Percentiles rank a stretch among this genome's conserved stretches.
These are phyloP conservation scores for Paraphaeosphaeria minitans DNA, from an alignment of 2,329 filamentous ascomycete genomes.

Conservation along the genomic window DNA sequence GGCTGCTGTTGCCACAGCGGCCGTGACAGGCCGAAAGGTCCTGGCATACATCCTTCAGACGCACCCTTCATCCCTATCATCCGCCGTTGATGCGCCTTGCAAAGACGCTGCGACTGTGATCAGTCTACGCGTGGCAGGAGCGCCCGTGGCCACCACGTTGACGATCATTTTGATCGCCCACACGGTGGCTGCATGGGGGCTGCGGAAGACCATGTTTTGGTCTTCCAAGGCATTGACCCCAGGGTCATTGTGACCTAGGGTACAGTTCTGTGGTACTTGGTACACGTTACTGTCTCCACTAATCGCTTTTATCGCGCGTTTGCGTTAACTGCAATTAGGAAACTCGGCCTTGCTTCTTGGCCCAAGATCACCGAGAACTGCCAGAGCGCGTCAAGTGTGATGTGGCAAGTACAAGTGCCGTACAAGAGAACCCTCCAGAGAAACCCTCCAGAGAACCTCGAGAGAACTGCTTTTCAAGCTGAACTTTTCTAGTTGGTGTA, in stretches of 20 bases:
- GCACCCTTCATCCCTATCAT: conserved; percentile 20
- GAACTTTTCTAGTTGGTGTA: not conserved
- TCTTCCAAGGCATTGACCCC: not conserved
- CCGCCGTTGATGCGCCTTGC: conserved; percentile 14
- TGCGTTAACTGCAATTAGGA: not conserved
- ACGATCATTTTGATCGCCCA: not conserved
- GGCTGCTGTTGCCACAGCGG: conserved; percentile 12
- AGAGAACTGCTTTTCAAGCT: not conserved
- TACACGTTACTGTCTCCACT: not conserved
- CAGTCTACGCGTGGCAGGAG: conserved; percentile 9
- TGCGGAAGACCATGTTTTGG: not conserved
- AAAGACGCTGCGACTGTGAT: conserved; percentile 4
- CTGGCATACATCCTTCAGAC: conserved; percentile 29
- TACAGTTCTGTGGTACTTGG: not conserved
- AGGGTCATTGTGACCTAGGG: too few species aligned
- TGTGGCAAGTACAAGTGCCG: not conserved
- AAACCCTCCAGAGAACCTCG: not conserved
- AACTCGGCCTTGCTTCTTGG: not conserved
- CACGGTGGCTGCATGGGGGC: not conserved
- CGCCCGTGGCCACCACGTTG: conserved; percentile 6
- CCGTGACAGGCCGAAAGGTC: conserved; percentile 33
- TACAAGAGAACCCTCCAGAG: not conserved
- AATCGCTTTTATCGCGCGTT: too few species aligned
- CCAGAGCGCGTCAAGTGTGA: not conserved
- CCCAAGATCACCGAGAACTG: not conserved